These are phyloP conservation scores for Posidonia oceanica DNA, from an alignment of 116 monocot species.

Conservation along the genomic window DNA sequence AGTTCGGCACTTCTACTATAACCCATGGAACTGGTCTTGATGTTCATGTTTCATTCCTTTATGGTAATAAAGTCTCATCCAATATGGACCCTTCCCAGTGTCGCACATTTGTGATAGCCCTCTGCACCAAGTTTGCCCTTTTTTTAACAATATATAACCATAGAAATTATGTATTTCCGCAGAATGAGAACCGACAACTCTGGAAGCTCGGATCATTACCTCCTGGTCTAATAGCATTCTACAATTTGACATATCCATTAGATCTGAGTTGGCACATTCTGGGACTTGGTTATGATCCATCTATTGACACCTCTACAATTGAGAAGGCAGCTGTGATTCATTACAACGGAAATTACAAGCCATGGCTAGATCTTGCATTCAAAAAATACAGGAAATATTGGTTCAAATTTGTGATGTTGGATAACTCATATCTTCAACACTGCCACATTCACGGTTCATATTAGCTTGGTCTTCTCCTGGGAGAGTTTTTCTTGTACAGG, in stretches of 20 bases:
- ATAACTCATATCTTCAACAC: slow-evolving; percentile 43
- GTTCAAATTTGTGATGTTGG: slow-evolving; percentile 49
- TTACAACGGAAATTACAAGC: slow-evolving; percentile 95
- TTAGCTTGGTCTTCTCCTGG: no score
- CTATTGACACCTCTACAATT: slow-evolving; percentile 30
- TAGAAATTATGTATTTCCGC: not conserved
- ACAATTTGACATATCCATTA: slow-evolving; percentile 69
- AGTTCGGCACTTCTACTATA: no score
- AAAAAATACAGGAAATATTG: slow-evolving; percentile 63
- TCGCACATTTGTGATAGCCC: no score
- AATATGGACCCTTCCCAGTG: no score
- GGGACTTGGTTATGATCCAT: slow-evolving; percentile 84
- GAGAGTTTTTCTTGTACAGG: no score
- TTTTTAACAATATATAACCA: not conserved
- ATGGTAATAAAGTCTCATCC: no score
- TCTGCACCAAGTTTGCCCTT: not conserved
- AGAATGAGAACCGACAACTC: slow-evolving; percentile 77
- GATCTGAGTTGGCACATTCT: slow-evolving; percentile 85
- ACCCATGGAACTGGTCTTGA: no score
- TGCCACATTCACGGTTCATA: no score
- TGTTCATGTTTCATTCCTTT: no score
- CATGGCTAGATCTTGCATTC: slow-evolving; percentile 83
- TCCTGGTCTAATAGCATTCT: slow-evolving; percentile 84
- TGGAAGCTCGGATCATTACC: slow-evolving; percentile 96
- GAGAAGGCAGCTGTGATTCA: slow-evolving; percentile 81